Conservation (phyloP, 1,284 basidiomycete genomes). For the Ustilago sp. region DNA sequence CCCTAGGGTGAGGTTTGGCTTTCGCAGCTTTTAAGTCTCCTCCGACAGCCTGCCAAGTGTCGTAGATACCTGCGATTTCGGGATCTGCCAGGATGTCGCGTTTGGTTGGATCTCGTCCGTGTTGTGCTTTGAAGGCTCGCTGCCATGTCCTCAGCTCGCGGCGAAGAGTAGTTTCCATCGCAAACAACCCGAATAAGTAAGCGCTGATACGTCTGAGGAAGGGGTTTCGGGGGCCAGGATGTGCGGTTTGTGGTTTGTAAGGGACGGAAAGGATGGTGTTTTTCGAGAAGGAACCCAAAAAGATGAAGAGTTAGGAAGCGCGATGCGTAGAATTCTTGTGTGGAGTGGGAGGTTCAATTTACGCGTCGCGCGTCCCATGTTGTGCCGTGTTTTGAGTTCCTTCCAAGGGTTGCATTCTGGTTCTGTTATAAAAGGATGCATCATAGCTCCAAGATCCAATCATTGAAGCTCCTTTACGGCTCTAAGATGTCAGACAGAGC, state of each 20-base stretch:
- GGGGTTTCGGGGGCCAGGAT: background rate
- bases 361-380: slow-evolving; percentile 21
- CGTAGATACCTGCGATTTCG: slow-evolving; percentile 55
- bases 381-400: background rate
- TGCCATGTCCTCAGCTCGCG: slow-evolving; percentile 56
- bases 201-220: background rate
- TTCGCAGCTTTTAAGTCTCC: slow-evolving; percentile 23
- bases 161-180: slow-evolving; percentile 51
- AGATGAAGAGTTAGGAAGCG: background rate
- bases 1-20: background rate
- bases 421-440: background rate
- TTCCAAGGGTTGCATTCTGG: background rate
- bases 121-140: slow-evolving; percentile 38
- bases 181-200: background rate
- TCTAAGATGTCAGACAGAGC: no score
- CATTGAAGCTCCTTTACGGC: no score
- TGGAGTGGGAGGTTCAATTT: slow-evolving; percentile 2
- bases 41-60: slow-evolving; percentile 58
- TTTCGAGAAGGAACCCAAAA: background rate
- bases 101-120: slow-evolving; percentile 60
- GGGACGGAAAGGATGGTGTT: background rate
- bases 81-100: slow-evolving; percentile 58
- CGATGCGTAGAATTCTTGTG: background rate
- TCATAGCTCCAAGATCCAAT: no score
- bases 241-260: slow-evolving; percentile 1